These are phyloP conservation scores for Grosmannia huntii DNA, from an alignment of 2,329 filamentous ascomycete genomes.

Conservation along the genomic window DNA sequence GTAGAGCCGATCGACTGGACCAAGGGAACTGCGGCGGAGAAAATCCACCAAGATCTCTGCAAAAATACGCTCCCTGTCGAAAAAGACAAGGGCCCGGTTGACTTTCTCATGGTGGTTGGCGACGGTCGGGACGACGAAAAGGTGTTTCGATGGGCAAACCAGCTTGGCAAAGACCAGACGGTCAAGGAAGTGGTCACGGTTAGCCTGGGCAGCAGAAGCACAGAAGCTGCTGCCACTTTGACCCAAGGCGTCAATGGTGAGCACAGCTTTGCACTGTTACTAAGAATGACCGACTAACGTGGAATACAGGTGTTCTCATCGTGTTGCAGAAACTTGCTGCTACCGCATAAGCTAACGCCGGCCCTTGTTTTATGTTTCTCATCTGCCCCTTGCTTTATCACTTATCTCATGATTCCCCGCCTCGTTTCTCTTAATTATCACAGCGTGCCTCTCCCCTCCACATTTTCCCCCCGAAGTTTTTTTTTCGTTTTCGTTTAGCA, in stretches of 20 bases:
- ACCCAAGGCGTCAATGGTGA: constrained; percentile 85
- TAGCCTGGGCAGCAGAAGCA: constrained; percentile 75
- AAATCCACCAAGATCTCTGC: constrained; percentile 52
- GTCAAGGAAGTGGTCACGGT: constrained; percentile 69
- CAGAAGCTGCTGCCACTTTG: constrained; percentile 71
- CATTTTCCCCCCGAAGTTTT: neutral
- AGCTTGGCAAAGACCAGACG: constrained; percentile 43
- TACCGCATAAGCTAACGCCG: neutral
- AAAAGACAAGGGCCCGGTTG: constrained; percentile 36
- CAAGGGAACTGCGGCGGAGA: constrained; percentile 70
- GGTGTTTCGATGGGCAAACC: constrained; percentile 89
- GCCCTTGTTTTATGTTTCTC: neutral
- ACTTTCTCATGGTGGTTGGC: constrained; percentile 82
- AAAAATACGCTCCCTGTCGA: constrained; percentile 22
- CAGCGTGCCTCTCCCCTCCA: neutral
- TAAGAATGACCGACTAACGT: neutral
- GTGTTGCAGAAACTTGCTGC: constrained; percentile 10
- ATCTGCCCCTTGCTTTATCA: neutral
- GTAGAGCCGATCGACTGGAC: constrained; percentile 81
- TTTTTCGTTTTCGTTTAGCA: neutral
- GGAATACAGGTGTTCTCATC: constrained; percentile 12
- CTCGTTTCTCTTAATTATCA: neutral
- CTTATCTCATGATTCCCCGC: neutral
- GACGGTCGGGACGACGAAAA: constrained; percentile 90
- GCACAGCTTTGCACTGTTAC: constrained; percentile 14